phyloP scores from a whole-genome alignment of 75 land plant species.

The Chamaecyparis obtusa region DNA sequence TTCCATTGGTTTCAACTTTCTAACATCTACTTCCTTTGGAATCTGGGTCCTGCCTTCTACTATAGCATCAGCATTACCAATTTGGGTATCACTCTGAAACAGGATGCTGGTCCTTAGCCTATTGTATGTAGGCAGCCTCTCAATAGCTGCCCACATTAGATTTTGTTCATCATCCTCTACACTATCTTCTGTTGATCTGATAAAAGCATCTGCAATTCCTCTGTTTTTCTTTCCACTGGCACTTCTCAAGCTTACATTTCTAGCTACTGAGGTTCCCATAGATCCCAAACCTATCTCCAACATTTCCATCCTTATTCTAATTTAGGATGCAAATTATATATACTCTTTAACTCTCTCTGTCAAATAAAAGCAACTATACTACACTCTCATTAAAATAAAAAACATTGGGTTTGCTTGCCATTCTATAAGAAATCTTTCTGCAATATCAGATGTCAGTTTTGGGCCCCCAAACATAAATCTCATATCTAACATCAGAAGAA shows the following conservation, averaged over 20 bases:
- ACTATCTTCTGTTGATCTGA: not conserved
- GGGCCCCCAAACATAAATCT: too few relatives aligned
- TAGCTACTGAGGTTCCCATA: not conserved
- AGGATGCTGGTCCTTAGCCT: conserved; percentile 30
- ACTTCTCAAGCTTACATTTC: conserved; percentile 1
- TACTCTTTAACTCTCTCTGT: too few relatives aligned
- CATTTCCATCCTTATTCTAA: not conserved
- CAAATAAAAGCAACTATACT: not conserved
- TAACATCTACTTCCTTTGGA: conserved; percentile 44
- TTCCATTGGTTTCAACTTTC: conserved; percentile 41
- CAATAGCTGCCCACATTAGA: conserved; percentile 76
- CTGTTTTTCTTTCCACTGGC: not conserved
- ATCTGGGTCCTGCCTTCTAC: not conserved
- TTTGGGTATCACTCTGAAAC: not conserved
- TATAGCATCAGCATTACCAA: not conserved
- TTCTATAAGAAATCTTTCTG: not conserved
- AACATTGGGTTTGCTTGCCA: not conserved
- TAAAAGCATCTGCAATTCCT: not conserved
- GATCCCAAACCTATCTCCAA: not conserved
- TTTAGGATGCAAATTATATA: too few relatives aligned
- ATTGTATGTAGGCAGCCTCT: conserved; percentile 74
- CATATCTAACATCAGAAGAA: too few relatives aligned
- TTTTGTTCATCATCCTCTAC: conserved; percentile 62
- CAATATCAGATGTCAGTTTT: not conserved
- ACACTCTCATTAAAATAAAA: not conserved